phyloP scores from a whole-genome alignment of 257 asterid genomes.

The Nicotiana tabacum region DNA sequence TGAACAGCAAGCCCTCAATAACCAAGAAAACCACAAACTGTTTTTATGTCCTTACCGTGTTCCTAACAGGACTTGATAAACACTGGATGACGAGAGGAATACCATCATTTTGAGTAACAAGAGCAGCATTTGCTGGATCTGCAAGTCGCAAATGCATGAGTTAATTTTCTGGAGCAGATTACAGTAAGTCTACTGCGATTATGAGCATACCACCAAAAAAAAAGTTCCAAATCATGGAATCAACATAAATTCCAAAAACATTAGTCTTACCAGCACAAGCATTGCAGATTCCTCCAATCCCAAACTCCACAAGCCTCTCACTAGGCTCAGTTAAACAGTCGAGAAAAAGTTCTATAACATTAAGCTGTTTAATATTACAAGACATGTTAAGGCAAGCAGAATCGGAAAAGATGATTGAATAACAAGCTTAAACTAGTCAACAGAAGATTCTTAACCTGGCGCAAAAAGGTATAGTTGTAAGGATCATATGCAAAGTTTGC shows the following conservation, averaged over 20 bases:
- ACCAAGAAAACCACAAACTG: not conserved
- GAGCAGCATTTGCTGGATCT: constrained; percentile 87
- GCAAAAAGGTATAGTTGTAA: constrained; percentile 69
- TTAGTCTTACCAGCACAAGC: constrained; percentile 56
- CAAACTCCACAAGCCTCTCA: constrained; percentile 87
- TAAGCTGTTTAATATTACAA: constrained; percentile 51
- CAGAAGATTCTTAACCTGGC: constrained; percentile 52
- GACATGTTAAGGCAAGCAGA: not conserved
- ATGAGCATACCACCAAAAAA: not conserved
- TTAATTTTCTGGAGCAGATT: not conserved
- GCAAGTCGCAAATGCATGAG: constrained; percentile 11
- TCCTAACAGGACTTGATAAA: constrained; percentile 86
- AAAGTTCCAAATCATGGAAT: not conserved
- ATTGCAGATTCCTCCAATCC: constrained; percentile 89
- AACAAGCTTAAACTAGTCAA: not conserved
- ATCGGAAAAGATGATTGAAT: not conserved
- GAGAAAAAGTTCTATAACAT: constrained; percentile 81
- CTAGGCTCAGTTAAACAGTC: constrained; percentile 91
- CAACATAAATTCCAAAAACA: not conserved
- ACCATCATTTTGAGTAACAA: constrained; percentile 61
- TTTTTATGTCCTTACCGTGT: constrained; percentile 51
- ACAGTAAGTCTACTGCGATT: not conserved
- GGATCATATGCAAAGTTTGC: constrained; percentile 98
- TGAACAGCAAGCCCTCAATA: not conserved
- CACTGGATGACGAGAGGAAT: constrained; percentile 80